Conservation (phyloP, 1,139 yeast species). For the Diutina ranongensis region DNA sequence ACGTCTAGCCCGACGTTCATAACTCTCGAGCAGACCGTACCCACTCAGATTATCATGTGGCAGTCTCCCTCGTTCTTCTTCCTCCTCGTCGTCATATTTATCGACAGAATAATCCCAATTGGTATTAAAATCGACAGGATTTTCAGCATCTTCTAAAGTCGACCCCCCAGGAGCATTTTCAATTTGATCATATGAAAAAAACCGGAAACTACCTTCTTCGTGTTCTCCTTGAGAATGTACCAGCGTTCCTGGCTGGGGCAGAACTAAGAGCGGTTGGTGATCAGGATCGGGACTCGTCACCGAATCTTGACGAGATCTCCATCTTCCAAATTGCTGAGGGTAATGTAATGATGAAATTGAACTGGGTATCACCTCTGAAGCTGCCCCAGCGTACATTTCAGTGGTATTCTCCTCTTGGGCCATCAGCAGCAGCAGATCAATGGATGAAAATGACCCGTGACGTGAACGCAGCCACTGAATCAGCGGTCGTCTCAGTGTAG, state of each 20-base stretch:
- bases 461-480: conserved; percentile 15
- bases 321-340: conserved; percentile 35
- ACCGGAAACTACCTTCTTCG: conserved; percentile 43
- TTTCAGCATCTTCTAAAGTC: conserved; percentile 51
- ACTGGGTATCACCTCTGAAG: conserved; percentile 80
- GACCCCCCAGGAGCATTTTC: conserved; percentile 84
- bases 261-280: conserved; percentile 18
- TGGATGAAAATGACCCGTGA: conserved; percentile 30
- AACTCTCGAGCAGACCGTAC: conserved; percentile 11
- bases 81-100: conserved; percentile 30
- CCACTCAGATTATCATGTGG: conserved; percentile 14
- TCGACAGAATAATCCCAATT: conserved; percentile 51
- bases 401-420: conserved; percentile 35
- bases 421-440: conserved; percentile 19
- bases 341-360: conserved; percentile 85
- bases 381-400: conserved; percentile 87
- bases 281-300: conserved; percentile 24
- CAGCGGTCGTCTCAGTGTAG: not conserved
- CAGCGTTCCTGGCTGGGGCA: not conserved
- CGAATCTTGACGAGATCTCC: conserved; percentile 19
- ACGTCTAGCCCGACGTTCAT: not conserved
- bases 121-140: conserved; percentile 51
- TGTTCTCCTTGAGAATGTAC: conserved; percentile 15
- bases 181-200: conserved; percentile 74
- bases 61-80: not conserved